Evolutionary conservation across 2,329 filamentous ascomycete genomes (phyloP).

Genomic region (Verticillium alfalfae): DNA sequence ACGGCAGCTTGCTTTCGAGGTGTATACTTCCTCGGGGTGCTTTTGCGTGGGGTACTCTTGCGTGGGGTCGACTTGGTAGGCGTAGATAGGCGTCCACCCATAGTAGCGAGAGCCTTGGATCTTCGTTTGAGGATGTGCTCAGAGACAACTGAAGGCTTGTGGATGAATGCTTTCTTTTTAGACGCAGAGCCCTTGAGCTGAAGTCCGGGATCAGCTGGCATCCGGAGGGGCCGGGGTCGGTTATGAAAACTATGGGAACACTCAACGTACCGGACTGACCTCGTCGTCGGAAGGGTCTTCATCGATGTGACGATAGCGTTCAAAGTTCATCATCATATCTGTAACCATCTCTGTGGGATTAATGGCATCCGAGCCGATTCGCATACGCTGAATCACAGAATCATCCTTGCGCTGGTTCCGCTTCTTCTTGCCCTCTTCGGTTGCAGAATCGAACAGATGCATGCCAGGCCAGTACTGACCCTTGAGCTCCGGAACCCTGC

Average conservation of each 20-base stretch:
- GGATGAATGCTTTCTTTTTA: not conserved
- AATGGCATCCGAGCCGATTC: slow-evolving; percentile 57
- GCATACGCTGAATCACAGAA: slow-evolving; percentile 64
- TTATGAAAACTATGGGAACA: not conserved
- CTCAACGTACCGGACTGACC: slow-evolving; percentile 36
- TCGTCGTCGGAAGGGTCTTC: slow-evolving; percentile 47
- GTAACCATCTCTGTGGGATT: slow-evolving; percentile 62
- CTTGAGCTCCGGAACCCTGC: slow-evolving; percentile 42
- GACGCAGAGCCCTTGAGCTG: not conserved
- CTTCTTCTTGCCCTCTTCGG: slow-evolving; percentile 65
- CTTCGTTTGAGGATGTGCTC: not conserved
- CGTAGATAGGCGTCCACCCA: not conserved
- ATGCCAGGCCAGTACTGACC: slow-evolving; percentile 73
- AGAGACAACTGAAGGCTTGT: not conserved
- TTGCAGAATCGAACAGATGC: slow-evolving; percentile 76
- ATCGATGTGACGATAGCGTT: slow-evolving; percentile 53
- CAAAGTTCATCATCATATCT: slow-evolving; percentile 42
- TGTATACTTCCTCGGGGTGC: not conserved
- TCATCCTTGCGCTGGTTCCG: slow-evolving; percentile 73
- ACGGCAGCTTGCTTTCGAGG: not conserved
- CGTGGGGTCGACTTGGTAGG: not conserved
- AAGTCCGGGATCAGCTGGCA: not conserved
- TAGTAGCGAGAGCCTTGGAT: not conserved
- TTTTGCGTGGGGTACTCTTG: not conserved
- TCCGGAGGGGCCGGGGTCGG: not conserved